Base-by-base conservation (phyloP, 768 basidiomycete genomes). In the Calvatia gigantea region DNA sequence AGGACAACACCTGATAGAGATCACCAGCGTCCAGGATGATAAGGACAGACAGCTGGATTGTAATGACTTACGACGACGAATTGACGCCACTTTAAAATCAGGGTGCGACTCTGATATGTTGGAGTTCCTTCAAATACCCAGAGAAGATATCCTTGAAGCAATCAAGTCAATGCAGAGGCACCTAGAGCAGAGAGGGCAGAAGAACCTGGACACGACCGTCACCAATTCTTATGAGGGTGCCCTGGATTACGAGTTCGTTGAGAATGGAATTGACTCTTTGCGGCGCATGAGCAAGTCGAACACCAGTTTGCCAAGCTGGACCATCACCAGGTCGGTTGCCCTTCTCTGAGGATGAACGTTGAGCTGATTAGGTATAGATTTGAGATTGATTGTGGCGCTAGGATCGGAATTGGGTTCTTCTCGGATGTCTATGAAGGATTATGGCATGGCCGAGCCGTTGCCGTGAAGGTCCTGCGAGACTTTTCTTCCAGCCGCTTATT, bases 61-160 rank as follows among this genome's bases (percentile, higher is more conserved):
- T 54, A 87, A 2, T 97, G 96, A 96, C 94, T 93, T 73, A 93
- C 92, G 0, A 94, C 93, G 19, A 91, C 90, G 4, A 81, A 77
- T 17, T 84, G 78, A 63, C 91, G 91, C 69, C 73, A 94, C 64
- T 75, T 75, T 15, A 77, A 91, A 32, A 84, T 91, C 48, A 87
- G 84, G 58, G 85, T 89, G 58, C 83, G 84, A 90, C 62, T 77
- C 73, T 3, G 77, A 81, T 60, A 83, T 90, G 77, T 68, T 87
- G 31, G 70, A 75, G 21, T 76, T 84, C 1, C 71, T 89, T 28
- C 81, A 86, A 58, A 78, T 86, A 29, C 75, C 75, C 21, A 71
- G 82, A 47, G 80, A 82, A 39, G 86, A 89, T 66, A 85, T 89
- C 76, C 83, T 85, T 0, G 89, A 91, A 67, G 87, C 87, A 7